phyloP scores from a whole-genome alignment of 352 stramenopile genomes.

The Proteromonas lacertae region DNA sequence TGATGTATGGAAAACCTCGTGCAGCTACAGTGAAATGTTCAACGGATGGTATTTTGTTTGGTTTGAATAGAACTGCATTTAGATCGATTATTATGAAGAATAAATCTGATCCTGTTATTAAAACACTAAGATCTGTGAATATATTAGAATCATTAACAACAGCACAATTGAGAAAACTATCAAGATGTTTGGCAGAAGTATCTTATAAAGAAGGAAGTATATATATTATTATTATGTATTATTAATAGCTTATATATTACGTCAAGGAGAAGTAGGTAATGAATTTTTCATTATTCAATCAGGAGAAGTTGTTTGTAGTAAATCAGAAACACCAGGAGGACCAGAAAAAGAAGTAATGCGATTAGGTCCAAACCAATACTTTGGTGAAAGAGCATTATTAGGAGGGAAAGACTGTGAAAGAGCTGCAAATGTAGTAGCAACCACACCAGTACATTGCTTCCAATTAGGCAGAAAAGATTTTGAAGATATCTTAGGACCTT shows the following conservation, averaged over 20 bases:
- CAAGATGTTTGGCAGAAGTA: background rate
- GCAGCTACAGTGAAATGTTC: conserved; percentile 62
- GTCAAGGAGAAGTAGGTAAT: conserved; percentile 30
- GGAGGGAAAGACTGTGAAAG: conserved; percentile 32
- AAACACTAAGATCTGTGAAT: background rate
- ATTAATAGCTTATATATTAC: conserved; percentile 17
- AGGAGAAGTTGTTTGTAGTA: conserved; percentile 15
- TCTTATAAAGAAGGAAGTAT: conserved; percentile 1
- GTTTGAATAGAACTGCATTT: conserved; percentile 59
- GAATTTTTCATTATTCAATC: conserved; percentile 42
- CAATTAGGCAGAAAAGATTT: conserved; percentile 48
- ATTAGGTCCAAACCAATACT: conserved; percentile 46
- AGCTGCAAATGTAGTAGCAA: conserved; percentile 35
- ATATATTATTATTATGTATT: background rate
- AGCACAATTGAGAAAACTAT: conserved; percentile 1
- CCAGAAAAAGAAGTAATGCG: conserved; percentile 45
- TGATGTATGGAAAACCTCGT: conserved; percentile 49
- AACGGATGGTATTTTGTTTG: conserved; percentile 46
- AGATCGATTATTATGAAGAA: conserved; percentile 47
- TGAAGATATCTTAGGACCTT: conserved; percentile 27
- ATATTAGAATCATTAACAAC: background rate
- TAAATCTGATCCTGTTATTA: conserved; percentile 3
- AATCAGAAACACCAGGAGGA: conserved; percentile 1
- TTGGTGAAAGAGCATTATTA: conserved; percentile 45
- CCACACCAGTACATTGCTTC: conserved; percentile 43